A percentile compares a stretch with the other conserved stretches of the same genome.
Conservation (phyloP, 2,329 filamentous ascomycete species). For the Fusarium pseudocircinatum region DNA sequence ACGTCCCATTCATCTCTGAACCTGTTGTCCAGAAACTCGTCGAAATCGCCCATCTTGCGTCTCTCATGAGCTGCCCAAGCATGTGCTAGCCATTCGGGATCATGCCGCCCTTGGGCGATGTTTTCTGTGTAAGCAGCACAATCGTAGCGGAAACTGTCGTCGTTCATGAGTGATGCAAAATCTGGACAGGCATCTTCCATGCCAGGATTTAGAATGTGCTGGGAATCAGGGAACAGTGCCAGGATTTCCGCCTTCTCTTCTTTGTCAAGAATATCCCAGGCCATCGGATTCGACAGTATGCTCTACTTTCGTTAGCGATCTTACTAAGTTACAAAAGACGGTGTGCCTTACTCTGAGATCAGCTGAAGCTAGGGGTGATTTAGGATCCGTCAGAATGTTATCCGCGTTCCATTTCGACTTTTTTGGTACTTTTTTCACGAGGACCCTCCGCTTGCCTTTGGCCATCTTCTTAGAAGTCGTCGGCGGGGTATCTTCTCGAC, state of each 20-base stretch:
- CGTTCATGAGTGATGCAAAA: constrained; percentile 55
- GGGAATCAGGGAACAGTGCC: constrained; percentile 50
- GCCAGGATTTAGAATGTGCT: constrained; percentile 51
- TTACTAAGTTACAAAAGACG: neutral
- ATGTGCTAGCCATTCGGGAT: constrained; percentile 61
- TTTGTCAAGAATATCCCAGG: constrained; percentile 51
- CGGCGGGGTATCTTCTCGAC: constrained; percentile 1
- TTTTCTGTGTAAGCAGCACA: constrained; percentile 58
- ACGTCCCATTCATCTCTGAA: constrained; percentile 61
- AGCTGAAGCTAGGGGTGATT: constrained; percentile 51
- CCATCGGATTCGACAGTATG: constrained; percentile 50
- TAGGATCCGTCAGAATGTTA: constrained; percentile 49
- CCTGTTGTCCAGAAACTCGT: constrained; percentile 55
- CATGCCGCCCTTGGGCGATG: constrained; percentile 59
- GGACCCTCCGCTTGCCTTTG: constrained; percentile 39
- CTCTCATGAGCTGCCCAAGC: constrained; percentile 62
- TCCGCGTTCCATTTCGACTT: constrained; percentile 51
- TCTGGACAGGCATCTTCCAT: constrained; percentile 53
- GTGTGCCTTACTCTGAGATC: constrained; percentile 48
- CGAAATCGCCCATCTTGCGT: constrained; percentile 60
- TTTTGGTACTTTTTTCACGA: constrained; percentile 37
- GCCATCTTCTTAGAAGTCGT: neutral
- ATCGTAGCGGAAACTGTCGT: constrained; percentile 59
- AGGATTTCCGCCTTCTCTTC: constrained; percentile 50
- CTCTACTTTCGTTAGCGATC: constrained; percentile 39